phyloP scores from a whole-genome alignment of 2,329 filamentous ascomycete genomes.

The Trichophyton equinum region DNA sequence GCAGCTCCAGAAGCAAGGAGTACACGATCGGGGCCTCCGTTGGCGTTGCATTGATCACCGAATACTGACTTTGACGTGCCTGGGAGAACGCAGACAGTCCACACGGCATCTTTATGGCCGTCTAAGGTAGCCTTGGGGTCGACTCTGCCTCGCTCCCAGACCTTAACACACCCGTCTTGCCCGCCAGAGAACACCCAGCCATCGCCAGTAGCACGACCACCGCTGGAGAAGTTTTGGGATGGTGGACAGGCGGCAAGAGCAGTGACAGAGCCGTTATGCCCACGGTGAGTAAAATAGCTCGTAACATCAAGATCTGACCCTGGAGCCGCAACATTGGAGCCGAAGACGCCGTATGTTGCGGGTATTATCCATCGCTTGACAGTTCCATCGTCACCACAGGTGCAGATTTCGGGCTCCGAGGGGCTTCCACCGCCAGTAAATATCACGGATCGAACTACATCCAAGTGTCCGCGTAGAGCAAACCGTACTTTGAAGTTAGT shows the following conservation, averaged over 20 bases:
- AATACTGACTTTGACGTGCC: constrained; percentile 70
- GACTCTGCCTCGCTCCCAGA: constrained; percentile 90
- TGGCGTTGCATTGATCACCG: constrained; percentile 55
- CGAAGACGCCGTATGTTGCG: constrained; percentile 53
- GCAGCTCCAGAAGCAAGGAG: constrained; percentile 83
- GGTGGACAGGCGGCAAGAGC: constrained; percentile 77
- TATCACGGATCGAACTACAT: constrained; percentile 86
- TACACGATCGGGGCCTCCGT: constrained; percentile 73
- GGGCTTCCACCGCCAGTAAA: constrained; percentile 95
- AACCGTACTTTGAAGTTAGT: constrained; percentile 86
- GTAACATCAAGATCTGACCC: constrained; percentile 77
- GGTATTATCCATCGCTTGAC: constrained; percentile 97
- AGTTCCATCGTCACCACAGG: constrained; percentile 84
- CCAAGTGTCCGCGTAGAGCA: constrained; percentile 79
- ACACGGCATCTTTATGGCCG: constrained; percentile 89
- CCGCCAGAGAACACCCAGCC: constrained; percentile 98
- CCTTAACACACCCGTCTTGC: constrained; percentile 80
- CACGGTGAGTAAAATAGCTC: constrained; percentile 89
- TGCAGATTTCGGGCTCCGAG: constrained; percentile 92
- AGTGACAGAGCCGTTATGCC: constrained; percentile 82
- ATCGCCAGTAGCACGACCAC: constrained; percentile 75
- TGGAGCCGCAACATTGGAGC: constrained; percentile 39
- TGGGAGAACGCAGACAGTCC: constrained; percentile 86
- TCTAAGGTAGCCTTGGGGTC: constrained; percentile 92
- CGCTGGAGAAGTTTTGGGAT: constrained; percentile 76